Evolutionary conservation across 257 asterid genomes (phyloP).

Genomic region (Galeopsis tetrahit): DNA sequence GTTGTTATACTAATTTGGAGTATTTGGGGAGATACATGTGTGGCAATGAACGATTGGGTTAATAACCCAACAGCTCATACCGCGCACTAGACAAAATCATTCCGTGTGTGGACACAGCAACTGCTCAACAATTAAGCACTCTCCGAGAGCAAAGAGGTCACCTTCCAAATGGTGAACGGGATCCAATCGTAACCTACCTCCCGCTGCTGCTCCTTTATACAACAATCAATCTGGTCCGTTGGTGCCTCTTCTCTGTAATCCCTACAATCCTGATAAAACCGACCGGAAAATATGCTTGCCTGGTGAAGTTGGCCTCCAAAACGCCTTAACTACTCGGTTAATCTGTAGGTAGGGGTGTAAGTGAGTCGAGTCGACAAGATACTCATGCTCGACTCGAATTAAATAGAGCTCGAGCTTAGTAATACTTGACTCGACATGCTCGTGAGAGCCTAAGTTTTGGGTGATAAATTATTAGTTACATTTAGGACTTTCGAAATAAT

Average conservation of each 20-base stretch:
- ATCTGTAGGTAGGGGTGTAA: neutral
- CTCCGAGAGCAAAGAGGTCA: slow-evolving; percentile 80
- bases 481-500: no score
- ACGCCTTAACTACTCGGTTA: slow-evolving; percentile 5
- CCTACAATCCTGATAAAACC: slow-evolving; percentile 68
- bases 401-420: no score
- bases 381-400: no score
- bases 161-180: slow-evolving; percentile 65
- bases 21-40: slow-evolving; percentile 72
- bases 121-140: slow-evolving; percentile 73
- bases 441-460: no score
- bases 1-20: neutral
- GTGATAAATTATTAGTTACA: no score
- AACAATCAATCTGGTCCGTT: slow-evolving; percentile 95
- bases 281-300: slow-evolving; percentile 49
- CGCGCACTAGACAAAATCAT: slow-evolving; percentile 70
- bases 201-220: slow-evolving; percentile 39
- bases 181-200: slow-evolving; percentile 61
- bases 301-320: slow-evolving; percentile 67
- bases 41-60: slow-evolving; percentile 90
- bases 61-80: slow-evolving; percentile 80
- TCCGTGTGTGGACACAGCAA: slow-evolving; percentile 77
- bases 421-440: no score
- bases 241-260: slow-evolving; percentile 94
- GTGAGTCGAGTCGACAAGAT: neutral